Conservation (phyloP, 2,329 filamentous ascomycete species). For the Domatiomyces catenatus region DNA sequence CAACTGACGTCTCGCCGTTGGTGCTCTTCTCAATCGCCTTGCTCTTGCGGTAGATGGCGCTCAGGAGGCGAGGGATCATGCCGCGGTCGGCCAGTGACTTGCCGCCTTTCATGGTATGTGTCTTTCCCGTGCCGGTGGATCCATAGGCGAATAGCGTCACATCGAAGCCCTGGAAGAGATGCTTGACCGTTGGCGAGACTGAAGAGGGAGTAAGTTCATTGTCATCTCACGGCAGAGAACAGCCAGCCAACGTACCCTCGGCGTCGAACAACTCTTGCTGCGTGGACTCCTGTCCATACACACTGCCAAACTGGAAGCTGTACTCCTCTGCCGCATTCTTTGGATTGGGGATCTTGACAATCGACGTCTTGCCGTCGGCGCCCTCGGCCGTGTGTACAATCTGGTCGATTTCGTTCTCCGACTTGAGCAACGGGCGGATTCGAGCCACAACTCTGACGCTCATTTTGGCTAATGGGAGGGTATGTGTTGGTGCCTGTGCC, state of each 20-base stretch:
- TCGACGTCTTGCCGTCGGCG: slow-evolving; percentile 42
- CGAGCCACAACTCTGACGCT: slow-evolving; percentile 72
- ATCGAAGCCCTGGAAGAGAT: slow-evolving; percentile 78
- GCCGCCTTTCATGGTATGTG: slow-evolving; percentile 88
- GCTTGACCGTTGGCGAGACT: slow-evolving; percentile 83
- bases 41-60: slow-evolving; percentile 67
- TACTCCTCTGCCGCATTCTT: slow-evolving; percentile 86
- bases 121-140: slow-evolving; percentile 86
- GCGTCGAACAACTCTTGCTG: slow-evolving; percentile 81
- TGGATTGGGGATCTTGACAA: slow-evolving; percentile 82
- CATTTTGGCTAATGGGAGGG: slow-evolving; percentile 8
- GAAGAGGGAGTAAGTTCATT: slow-evolving; percentile 4
- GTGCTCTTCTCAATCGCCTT: slow-evolving; percentile 76
- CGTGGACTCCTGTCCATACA: slow-evolving; percentile 65
- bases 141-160: slow-evolving; percentile 87
- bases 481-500: not conserved
- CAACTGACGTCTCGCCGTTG: slow-evolving; percentile 51
- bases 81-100: slow-evolving; percentile 73
- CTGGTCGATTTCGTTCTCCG: slow-evolving; percentile 72
- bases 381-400: slow-evolving; percentile 55
- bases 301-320: slow-evolving; percentile 85
- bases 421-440: slow-evolving; percentile 72
- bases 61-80: slow-evolving; percentile 72
- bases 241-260: slow-evolving; percentile 46
- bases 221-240: slow-evolving; percentile 2